A percentile compares a stretch with the other conserved stretches of the same genome.
Evolutionary conservation across 2,329 filamentous ascomycete species (phyloP).

Genomic region (Botrytis squamosa): DNA sequence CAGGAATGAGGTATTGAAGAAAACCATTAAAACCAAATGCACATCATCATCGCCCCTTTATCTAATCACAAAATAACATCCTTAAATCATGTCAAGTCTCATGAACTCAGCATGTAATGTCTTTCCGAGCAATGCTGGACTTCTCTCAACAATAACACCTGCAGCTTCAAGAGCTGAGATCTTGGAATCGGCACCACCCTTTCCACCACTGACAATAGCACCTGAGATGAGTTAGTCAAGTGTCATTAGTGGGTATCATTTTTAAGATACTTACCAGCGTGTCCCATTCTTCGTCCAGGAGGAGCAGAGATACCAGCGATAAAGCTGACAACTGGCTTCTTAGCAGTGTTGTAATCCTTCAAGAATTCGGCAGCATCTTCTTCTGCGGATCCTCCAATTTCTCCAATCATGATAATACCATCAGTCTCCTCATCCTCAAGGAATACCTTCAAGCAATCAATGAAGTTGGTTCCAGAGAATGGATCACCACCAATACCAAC

Average conservation of each 20-base stretch:
- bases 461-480: conserved; percentile 99
- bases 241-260: background rate
- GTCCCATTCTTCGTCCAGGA: conserved; percentile 94
- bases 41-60: conserved; percentile 29
- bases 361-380: conserved; percentile 98
- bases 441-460: conserved; percentile 98
- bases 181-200: conserved; percentile 98
- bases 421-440: conserved; percentile 94
- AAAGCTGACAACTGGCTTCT: conserved; percentile 97
- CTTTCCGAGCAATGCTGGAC: conserved; percentile 88
- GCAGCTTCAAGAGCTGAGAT: conserved; percentile 90
- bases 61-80: conserved; percentile 33
- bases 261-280: conserved; percentile 64
- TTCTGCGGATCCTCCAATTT: conserved; percentile 96
- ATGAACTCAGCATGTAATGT: conserved; percentile 94
- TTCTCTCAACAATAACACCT: conserved; percentile 94
- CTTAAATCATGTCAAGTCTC: conserved; percentile 87
- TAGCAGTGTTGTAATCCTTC: conserved; percentile 83
- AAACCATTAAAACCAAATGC: conserved; percentile 35
- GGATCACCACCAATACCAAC: conserved; percentile 98
- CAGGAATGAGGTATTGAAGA: conserved; percentile 39
- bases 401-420: conserved; percentile 99
- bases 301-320: conserved; percentile 98
- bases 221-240: conserved; percentile 39
- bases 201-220: conserved; percentile 95